Evolutionary conservation across 2,329 filamentous ascomycete species (phyloP).

Genomic region (Claviceps citrina): DNA sequence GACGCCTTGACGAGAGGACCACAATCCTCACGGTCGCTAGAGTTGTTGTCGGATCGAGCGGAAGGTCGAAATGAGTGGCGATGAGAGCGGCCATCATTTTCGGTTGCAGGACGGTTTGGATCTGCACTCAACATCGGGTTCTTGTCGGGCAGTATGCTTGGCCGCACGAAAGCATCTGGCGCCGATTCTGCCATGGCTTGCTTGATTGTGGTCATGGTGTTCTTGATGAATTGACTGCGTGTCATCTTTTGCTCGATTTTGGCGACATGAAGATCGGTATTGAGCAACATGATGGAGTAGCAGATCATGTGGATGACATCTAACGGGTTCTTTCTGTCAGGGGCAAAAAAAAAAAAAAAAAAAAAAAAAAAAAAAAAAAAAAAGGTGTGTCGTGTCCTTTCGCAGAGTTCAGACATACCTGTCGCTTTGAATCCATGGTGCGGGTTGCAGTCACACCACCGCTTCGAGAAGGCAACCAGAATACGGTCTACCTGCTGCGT

Average conservation of each 20-base stretch:
- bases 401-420: slow-evolving; percentile 37
- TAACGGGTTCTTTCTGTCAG: neutral
- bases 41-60: slow-evolving; percentile 29
- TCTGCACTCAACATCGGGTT: slow-evolving; percentile 19
- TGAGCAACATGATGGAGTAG: slow-evolving; percentile 87
- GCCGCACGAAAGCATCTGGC: slow-evolving; percentile 47
- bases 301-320: slow-evolving; percentile 95
- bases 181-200: slow-evolving; percentile 60
- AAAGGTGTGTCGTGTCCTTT: neutral
- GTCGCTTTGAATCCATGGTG: slow-evolving; percentile 82
- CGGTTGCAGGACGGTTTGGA: slow-evolving; percentile 17
- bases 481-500: slow-evolving; percentile 95
- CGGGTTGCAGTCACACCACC: slow-evolving; percentile 89
- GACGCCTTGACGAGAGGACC: slow-evolving; percentile 65
- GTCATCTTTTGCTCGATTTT: slow-evolving; percentile 98
- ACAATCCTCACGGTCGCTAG: slow-evolving; percentile 36
- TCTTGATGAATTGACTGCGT: slow-evolving; percentile 82
- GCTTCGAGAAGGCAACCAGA: slow-evolving; percentile 69
- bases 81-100: slow-evolving; percentile 24
- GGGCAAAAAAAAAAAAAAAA: neutral
- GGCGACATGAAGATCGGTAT: slow-evolving; percentile 88
- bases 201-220: slow-evolving; percentile 80
- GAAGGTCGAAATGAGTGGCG: slow-evolving; percentile 37
- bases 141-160: slow-evolving; percentile 37
- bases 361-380: neutral